Evolutionary conservation across 768 basidiomycete genomes (phyloP).

Genomic region (Tylopilus intermedius): DNA sequence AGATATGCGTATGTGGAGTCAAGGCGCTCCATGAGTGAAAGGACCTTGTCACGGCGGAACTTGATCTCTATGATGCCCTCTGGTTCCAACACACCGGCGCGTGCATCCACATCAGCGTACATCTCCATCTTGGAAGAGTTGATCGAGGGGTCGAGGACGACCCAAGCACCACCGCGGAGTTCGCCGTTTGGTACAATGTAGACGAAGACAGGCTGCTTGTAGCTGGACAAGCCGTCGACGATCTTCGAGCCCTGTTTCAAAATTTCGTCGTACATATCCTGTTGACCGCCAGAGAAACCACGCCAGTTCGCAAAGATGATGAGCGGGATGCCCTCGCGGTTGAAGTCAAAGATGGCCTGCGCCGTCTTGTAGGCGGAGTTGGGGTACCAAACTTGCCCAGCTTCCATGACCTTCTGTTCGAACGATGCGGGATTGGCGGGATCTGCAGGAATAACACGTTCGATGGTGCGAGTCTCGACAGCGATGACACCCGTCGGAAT

Average conservation of each 20-base stretch:
- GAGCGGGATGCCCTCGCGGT: conserved; percentile 91
- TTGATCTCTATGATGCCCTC: conserved; percentile 98
- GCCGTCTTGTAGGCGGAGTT: conserved; percentile 99
- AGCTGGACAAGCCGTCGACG: conserved; percentile 94
- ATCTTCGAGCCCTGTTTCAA: conserved; percentile 98
- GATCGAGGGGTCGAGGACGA: conserved; percentile 96
- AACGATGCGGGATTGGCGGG: conserved; percentile 95
- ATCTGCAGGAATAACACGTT: conserved; percentile 94
- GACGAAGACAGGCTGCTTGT: conserved; percentile 96
- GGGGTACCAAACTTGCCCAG: conserved; percentile 99
- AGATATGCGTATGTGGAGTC: conserved; percentile 77
- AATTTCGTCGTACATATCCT: conserved; percentile 98
- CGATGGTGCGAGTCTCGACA: conserved; percentile 95
- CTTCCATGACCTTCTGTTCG: conserved; percentile 98
- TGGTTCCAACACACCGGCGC: conserved; percentile 94
- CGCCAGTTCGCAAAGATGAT: conserved; percentile 99
- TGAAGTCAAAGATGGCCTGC: conserved; percentile 98
- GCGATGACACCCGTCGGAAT: conserved; percentile 98
- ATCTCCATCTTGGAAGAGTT: conserved; percentile 98
- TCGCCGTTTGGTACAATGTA: conserved; percentile 99
- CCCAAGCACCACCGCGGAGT: conserved; percentile 98
- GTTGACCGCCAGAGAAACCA: conserved; percentile 99
- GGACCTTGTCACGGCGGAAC: conserved; percentile 91
- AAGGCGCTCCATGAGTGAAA: conserved; percentile 87
- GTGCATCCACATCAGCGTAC: conserved; percentile 94